Base-by-base conservation (phyloP, 2,329 filamentous ascomycete species). In the Diaporthe citriasiana region DNA sequence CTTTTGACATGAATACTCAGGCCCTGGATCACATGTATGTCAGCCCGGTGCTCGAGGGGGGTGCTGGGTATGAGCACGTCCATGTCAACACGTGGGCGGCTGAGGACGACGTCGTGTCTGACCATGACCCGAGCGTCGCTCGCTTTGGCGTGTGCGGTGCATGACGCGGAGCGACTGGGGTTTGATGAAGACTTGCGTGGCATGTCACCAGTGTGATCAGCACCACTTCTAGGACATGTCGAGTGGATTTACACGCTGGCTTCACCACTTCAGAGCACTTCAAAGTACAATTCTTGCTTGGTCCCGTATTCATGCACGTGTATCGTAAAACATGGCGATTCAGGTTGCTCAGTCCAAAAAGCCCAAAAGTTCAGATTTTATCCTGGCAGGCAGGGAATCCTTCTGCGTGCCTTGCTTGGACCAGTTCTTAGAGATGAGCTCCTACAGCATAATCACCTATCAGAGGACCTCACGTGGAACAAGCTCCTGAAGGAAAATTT, bases 11-110 rank as follows among this genome's bases (percentile, higher is more conserved):
- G 87, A 93, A 93, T 82, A 88, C 89, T 74, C 90, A 94, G 84
- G 87, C 92, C 79, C 85, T 94, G 25, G 93, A 94, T 81, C 92
- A 94, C 83, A 90, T 93, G 83, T 93, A 88, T 77, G 87, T 93
- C 73, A 93, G 90, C 79, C 84, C 87, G 35, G 84, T 84, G 66
- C 78, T 93, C 74, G 83, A 79, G 38, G 79, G 81, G 5, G 80
- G 79, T 47, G 82, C 86, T 22, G 81, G 85, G 78, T 90, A 90
- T 77, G 90, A 94, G 85, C 92, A 94, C 81, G 79, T 94, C 35
- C 93, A 94, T 82, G 84, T 94, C 69, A 94, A 93, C 81, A 91
- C 91, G 4, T 94, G 93, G 92, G 87, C 89, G 66, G 82, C 85
- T 40, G 87, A 82, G 74, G 86, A 84, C 40, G 88, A 88, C 70